These are phyloP conservation scores for Massariosphaeria phaeospora DNA, from an alignment of 495 filamentous ascomycete genomes.

Conservation along the genomic window DNA sequence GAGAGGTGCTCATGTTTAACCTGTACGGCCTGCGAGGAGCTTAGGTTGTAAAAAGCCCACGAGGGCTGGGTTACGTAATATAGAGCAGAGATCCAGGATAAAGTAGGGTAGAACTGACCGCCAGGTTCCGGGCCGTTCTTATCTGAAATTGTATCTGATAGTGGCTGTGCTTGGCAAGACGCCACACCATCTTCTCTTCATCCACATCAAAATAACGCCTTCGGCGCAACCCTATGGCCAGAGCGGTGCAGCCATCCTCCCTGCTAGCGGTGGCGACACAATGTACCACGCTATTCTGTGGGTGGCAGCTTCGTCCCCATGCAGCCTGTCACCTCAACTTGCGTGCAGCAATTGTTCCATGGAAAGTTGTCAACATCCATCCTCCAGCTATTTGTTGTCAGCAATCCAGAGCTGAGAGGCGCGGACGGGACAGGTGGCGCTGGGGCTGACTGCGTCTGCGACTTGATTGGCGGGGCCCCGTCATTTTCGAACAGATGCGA, in stretches of 20 bases:
- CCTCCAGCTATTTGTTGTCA: neutral
- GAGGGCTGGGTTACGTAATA: neutral
- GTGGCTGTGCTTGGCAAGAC: conserved; percentile 19
- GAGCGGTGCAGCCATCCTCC: too few relatives aligned
- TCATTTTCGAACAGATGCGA: neutral
- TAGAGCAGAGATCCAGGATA: neutral
- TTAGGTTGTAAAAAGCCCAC: neutral
- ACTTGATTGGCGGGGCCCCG: too few relatives aligned
- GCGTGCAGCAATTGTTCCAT: neutral
- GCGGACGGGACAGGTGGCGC: conserved; percentile 2
- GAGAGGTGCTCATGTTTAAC: neutral
- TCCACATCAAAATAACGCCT: conserved; percentile 9
- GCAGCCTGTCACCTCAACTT: neutral
- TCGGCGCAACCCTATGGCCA: conserved; percentile 1
- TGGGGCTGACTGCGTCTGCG: too few relatives aligned
- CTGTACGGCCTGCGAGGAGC: neutral
- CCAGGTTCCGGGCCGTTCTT: conserved; percentile 15
- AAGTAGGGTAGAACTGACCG: neutral
- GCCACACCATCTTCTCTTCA: conserved; percentile 18
- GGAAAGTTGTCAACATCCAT: neutral
- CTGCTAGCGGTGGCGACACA: too few relatives aligned
- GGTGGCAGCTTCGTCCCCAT: neutral
- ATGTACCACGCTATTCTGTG: too few relatives aligned
- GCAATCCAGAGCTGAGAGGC: neutral
- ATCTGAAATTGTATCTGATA: conserved; percentile 20